Conservation (phyloP, 331 rosid genomes). For the Prunus yedoensis region DNA sequence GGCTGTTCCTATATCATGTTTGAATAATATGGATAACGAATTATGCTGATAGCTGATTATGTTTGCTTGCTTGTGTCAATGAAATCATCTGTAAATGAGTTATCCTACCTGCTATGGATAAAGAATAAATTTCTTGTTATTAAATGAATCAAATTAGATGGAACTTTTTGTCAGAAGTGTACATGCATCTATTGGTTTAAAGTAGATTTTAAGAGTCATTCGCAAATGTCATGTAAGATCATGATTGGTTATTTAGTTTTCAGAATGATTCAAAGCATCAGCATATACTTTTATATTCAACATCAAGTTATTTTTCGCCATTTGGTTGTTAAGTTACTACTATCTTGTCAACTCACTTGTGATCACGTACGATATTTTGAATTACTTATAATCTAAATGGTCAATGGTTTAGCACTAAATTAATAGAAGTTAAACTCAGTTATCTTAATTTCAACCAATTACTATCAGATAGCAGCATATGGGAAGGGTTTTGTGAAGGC, state of each 20-base stretch:
- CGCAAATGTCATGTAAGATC: conserved; percentile 3
- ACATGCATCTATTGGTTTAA: background rate
- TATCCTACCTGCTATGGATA: conserved; percentile 5
- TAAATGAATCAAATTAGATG: conserved; percentile 1
- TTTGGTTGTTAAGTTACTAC: background rate
- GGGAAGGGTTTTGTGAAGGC: conserved; percentile 82
- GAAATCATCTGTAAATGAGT: conserved; percentile 1
- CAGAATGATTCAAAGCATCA: background rate
- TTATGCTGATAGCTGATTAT: background rate
- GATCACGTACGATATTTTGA: background rate
- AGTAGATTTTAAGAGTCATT: background rate
- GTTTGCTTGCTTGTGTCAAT: background rate
- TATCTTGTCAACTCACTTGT: background rate
- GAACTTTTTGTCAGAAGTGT: conserved; percentile 5
- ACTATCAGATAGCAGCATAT: conserved; percentile 72
- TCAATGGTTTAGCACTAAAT: background rate
- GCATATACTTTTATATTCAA: background rate
- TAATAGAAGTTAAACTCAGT: background rate
- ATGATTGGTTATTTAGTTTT: background rate
- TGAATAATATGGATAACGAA: background rate
- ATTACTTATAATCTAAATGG: conserved; percentile 21
- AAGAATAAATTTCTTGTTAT: background rate
- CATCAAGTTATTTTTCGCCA: background rate
- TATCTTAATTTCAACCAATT: background rate
- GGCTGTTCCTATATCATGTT: background rate